Base-by-base conservation (phyloP, 2,329 filamentous ascomycete species). In the Fusarium sp. region DNA sequence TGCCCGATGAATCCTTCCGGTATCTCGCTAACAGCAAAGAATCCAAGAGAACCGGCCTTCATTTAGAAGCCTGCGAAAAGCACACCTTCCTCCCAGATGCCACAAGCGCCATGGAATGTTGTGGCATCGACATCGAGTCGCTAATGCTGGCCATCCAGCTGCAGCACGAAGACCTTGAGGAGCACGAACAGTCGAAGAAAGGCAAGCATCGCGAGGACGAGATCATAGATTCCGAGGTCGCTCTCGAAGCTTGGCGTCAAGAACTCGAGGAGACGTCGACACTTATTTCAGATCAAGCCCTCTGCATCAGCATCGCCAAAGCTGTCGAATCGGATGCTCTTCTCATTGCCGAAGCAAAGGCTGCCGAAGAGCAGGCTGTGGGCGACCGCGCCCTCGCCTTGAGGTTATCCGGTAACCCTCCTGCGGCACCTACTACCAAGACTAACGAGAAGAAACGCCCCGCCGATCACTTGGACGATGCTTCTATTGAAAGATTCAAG, bases 201-300 rank as follows among this genome's bases (percentile, higher is more conserved):
- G 73, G 63, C 17, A 75, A 75, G 3, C 60, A 72, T 9, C 67
- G 58, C 1, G 67, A 44, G 1, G 71, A 55, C 3, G 55, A 62
- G 1, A 10, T 57, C 1, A 2, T 62, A 0, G 72, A 75, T 9
- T 35, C 42, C 0, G 72, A 75, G 3, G 0, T 73, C 2, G 72
- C 72, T 2, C 4, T 73, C 0, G 20, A 67, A 3, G 12, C 22
- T 0, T 75, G 66, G 8, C 66, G 57, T 0, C 24, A 44, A 0
- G 73, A 74, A 29, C 53, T 75, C 11, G 11, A 64, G 5, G 2
- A 4, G 1, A 27, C 69, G 27, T 1, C 31, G 0, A 14, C 33
- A 0, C n/a, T 64, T 2, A 2, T 64, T 0, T 67, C 64, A 0
- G 73, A 71, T 8, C 56, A 42, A 0, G 5, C 3, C 0, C 6